These are phyloP conservation scores for Dendrobium catenatum DNA, from an alignment of 106 monocot species.

Conservation along the genomic window DNA sequence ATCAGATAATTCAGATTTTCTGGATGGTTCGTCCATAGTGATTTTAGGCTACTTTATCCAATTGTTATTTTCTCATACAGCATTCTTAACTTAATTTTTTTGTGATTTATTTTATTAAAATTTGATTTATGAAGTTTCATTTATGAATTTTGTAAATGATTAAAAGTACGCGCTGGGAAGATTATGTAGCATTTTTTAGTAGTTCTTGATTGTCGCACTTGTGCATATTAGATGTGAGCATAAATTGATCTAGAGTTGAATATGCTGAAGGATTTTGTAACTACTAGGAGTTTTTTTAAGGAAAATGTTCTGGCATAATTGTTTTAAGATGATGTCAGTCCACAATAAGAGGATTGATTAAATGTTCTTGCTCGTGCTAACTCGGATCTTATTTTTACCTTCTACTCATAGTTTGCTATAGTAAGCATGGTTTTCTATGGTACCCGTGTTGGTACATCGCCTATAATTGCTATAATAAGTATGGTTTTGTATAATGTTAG, in stretches of 20 bases:
- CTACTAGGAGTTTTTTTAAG: background rate
- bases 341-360: background rate
- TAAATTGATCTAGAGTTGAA: background rate
- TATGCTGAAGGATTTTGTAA: background rate
- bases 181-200: background rate
- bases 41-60: background rate
- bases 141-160: background rate
- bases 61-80: background rate
- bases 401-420: no score
- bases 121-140: background rate
- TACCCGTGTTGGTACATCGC: no score
- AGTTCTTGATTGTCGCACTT: background rate
- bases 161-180: background rate
- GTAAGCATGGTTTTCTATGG: no score
- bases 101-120: constrained; percentile 1
- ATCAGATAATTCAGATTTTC: background rate
- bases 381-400: background rate
- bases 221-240: no score
- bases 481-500: no score
- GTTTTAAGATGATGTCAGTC: background rate
- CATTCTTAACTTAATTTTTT: background rate
- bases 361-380: background rate
- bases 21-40: background rate
- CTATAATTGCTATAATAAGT: no score
- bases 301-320: background rate